phyloP scores from a whole-genome alignment of 73 alveolate genomes.

The Symbiodinium pilosum region DNA sequence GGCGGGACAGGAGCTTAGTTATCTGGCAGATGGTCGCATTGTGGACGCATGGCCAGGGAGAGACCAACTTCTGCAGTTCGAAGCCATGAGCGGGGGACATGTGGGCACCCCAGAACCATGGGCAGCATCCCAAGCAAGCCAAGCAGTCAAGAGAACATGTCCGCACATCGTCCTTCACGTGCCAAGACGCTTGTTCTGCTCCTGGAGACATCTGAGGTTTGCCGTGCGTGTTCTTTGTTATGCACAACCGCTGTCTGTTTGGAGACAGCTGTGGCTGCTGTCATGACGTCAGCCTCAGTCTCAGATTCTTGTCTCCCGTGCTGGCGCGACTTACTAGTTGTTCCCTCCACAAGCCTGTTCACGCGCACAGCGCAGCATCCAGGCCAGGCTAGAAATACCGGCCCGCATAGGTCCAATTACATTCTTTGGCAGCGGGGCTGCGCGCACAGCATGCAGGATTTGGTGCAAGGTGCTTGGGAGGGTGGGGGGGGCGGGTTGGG shows the following conservation, averaged over 20 bases:
- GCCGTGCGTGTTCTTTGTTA: conserved; percentile 45
- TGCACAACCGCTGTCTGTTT: conserved; percentile 31
- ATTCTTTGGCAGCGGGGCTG: neutral
- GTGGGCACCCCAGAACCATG: neutral
- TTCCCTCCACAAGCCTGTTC: no score
- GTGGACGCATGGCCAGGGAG: neutral
- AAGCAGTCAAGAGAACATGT: no score
- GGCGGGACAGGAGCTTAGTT: neutral
- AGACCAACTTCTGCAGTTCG: neutral
- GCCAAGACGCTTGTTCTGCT: no score
- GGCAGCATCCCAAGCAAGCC: no score
- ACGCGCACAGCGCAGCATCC: neutral
- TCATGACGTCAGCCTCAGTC: conserved; percentile 33
- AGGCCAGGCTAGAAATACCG: neutral
- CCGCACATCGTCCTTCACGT: no score
- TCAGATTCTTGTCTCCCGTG: neutral
- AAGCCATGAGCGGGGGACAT: neutral
- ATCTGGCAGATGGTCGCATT: no score
- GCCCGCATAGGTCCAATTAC: neutral
- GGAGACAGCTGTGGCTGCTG: conserved; percentile 73
- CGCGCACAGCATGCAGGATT: neutral
- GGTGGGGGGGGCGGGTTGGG: no score
- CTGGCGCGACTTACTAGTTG: no score
- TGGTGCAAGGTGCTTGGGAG: no score
- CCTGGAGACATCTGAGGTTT: neutral